phyloP scores from a whole-genome alignment of 1,284 basidiomycete genomes.

The Moniliophthora roreri region DNA sequence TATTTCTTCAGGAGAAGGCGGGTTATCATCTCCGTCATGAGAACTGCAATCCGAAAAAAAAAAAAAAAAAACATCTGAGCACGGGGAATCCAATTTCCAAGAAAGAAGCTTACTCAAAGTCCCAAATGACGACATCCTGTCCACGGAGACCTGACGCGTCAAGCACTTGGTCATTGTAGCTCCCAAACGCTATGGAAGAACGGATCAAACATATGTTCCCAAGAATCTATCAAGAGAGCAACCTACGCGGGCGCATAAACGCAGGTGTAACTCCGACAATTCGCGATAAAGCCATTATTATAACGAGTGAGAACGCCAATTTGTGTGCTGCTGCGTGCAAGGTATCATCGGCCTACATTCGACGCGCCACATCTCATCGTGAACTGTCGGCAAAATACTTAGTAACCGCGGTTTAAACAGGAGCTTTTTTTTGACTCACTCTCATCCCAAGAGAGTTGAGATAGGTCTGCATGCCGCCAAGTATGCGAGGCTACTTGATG shows the following conservation, averaged over 20 bases:
- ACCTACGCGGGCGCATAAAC: constrained; percentile 27
- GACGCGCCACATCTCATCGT: constrained; percentile 7
- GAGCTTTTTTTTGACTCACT: constrained; percentile 23
- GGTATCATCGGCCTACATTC: constrained; percentile 8
- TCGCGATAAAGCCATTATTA: constrained; percentile 28
- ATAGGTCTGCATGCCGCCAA: constrained; percentile 37
- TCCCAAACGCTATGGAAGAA: constrained; percentile 30
- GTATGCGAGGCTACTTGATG: constrained; percentile 45
- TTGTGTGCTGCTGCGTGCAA: not conserved
- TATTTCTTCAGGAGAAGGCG: not conserved
- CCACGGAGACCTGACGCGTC: constrained; percentile 32
- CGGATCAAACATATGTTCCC: not conserved
- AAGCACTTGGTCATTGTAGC: constrained; percentile 43
- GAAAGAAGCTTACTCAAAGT: constrained; percentile 33
- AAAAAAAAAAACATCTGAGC: not conserved
- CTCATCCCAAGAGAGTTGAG: constrained; percentile 33
- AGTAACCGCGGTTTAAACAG: not conserved
- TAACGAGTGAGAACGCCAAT: not conserved
- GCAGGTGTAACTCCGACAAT: constrained; percentile 33
- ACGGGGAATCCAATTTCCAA: not conserved
- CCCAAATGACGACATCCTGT: constrained; percentile 35
- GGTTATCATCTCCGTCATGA: not conserved
- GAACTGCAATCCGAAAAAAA: no score
- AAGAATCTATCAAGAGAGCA: not conserved
- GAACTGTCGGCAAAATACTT: constrained; percentile 17